These are phyloP conservation scores for Exophiala aquamarina DNA, from an alignment of 2,329 filamentous ascomycete genomes.

Conservation along the genomic window DNA sequence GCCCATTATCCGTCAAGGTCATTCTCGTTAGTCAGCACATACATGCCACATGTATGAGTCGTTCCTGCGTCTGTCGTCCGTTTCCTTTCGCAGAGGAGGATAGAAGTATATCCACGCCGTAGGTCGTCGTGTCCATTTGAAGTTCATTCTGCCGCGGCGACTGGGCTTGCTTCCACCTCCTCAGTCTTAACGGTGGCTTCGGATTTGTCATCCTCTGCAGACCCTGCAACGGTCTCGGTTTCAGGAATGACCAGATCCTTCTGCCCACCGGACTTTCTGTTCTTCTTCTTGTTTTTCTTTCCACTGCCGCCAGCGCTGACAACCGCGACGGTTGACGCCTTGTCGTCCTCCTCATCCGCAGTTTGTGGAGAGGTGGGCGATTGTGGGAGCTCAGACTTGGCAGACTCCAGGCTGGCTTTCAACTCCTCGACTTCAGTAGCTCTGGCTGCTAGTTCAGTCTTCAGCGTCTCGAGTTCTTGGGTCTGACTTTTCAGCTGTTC, in stretches of 20 bases:
- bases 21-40: too few species aligned
- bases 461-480: slow-evolving; percentile 1
- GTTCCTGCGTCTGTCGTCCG: too few species aligned
- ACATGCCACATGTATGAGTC: too few species aligned
- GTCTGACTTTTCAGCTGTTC: slow-evolving; percentile 7
- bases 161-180: background rate
- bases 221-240: background rate
- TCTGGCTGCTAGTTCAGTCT: slow-evolving; percentile 9
- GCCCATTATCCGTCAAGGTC: too few species aligned
- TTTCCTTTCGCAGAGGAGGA: too few species aligned
- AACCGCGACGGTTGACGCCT: slow-evolving; percentile 6
- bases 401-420: background rate
- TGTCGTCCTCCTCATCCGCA: slow-evolving; percentile 6
- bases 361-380: background rate
- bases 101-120: too few species aligned
- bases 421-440: slow-evolving; percentile 4
- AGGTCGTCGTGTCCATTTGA: too few species aligned
- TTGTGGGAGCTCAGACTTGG: background rate
- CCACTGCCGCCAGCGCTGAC: slow-evolving; percentile 8
- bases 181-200: background rate
- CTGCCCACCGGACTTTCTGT: background rate
- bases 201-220: background rate
- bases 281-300: slow-evolving; percentile 7
- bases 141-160: too few species aligned
- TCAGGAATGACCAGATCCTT: background rate